A percentile compares a stretch with the other conserved stretches of the same genome.
Evolutionary conservation across 192 early-diverging fungal genomes (phyloP).

Genomic region (Coemansia sp.): DNA sequence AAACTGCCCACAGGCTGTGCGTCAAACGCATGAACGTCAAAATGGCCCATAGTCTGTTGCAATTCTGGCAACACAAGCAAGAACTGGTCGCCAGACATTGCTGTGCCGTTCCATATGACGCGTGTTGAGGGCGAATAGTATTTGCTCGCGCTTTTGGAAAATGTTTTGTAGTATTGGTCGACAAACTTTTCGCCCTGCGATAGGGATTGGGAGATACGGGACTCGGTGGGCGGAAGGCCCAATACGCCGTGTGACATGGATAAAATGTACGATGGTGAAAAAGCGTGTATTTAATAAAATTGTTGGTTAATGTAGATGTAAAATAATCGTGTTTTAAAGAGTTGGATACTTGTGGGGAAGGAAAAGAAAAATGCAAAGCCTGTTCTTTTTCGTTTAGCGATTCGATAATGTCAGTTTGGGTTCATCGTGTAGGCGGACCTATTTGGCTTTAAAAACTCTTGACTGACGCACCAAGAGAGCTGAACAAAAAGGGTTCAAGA

Average conservation of each 20-base stretch:
- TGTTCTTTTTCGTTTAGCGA: no score
- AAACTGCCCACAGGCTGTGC: slow-evolving; percentile 18
- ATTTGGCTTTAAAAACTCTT: no score
- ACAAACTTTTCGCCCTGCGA: slow-evolving; percentile 26
- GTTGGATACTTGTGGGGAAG: no score
- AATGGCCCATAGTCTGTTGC: slow-evolving; percentile 4
- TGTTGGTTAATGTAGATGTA: neutral
- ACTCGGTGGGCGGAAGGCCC: neutral
- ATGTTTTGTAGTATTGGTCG: slow-evolving; percentile 34
- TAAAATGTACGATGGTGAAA: neutral
- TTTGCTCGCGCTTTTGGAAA: slow-evolving; percentile 11
- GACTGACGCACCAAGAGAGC: no score
- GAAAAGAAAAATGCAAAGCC: no score
- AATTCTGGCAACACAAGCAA: slow-evolving; percentile 17
- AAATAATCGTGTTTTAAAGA: no score
- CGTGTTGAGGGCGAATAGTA: slow-evolving; percentile 32
- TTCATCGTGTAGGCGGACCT: no score
- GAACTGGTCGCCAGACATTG: slow-evolving; percentile 27
- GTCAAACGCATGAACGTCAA: slow-evolving; percentile 31
- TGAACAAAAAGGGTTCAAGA: no score
- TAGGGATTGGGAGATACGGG: slow-evolving; percentile 3
- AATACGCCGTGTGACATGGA: neutral
- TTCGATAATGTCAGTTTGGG: no score
- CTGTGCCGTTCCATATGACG: slow-evolving; percentile 45
- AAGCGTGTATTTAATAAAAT: neutral